Evolutionary conservation across 129 eudicot genomes (phyloP).

Genomic region (Glebionis coronaria): DNA sequence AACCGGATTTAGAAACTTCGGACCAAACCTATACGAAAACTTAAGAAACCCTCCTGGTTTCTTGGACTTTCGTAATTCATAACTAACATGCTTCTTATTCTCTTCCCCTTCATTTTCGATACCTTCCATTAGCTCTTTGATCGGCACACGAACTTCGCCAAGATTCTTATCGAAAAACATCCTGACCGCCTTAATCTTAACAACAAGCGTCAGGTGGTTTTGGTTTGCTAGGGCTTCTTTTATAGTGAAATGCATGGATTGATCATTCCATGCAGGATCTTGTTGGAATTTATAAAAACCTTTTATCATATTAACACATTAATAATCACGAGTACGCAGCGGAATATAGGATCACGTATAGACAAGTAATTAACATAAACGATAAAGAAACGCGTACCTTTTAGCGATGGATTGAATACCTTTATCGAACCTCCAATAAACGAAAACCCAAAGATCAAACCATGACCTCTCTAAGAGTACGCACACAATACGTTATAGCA

Average conservation of each 20-base stretch:
- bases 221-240: slow-evolving; percentile 36
- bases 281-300: no score
- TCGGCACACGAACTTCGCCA: slow-evolving; percentile 46
- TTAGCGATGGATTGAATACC: no score
- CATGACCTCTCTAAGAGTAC: no score
- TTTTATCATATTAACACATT: no score
- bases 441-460: no score
- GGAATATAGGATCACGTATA: no score
- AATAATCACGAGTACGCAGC: no score
- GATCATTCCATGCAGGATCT: slow-evolving; percentile 52
- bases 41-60: slow-evolving; percentile 41
- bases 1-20: no score
- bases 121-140: slow-evolving; percentile 36
- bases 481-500: no score
- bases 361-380: no score
- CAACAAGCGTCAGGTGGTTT: slow-evolving; percentile 30
- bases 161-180: slow-evolving; percentile 45
- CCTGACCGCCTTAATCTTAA: slow-evolving; percentile 40
- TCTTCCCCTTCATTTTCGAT: neutral
- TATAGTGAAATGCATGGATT: slow-evolving; percentile 40
- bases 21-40: slow-evolving; percentile 40
- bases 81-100: slow-evolving; percentile 24
- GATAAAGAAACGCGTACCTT: no score
- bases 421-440: no score
- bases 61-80: slow-evolving; percentile 44